These are phyloP conservation scores for Candida glucosophila DNA, from an alignment of 1,139 yeast genomes.

Conservation along the genomic window DNA sequence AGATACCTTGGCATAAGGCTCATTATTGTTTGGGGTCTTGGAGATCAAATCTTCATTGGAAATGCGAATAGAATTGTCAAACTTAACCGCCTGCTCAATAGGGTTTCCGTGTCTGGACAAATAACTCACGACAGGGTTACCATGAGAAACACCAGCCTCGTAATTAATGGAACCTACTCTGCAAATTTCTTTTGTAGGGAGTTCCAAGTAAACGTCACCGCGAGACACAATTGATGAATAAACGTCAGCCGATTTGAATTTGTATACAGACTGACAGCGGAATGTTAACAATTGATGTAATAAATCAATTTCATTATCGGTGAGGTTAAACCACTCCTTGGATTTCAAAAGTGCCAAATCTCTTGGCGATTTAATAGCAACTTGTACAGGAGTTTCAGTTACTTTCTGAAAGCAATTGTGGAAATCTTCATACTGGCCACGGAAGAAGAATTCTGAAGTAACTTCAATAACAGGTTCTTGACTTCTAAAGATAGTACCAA, in stretches of 20 bases:
- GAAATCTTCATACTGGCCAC: constrained; percentile 83
- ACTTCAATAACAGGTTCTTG: constrained; percentile 86
- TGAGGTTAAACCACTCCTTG: constrained; percentile 93
- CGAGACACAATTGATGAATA: constrained; percentile 74
- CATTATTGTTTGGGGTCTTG: constrained; percentile 77
- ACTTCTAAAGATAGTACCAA: constrained; percentile 78
- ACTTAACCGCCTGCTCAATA: constrained; percentile 86
- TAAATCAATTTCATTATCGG: constrained; percentile 58
- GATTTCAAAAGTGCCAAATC: constrained; percentile 91
- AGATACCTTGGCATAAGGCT: constrained; percentile 93
- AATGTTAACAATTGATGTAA: constrained; percentile 77
- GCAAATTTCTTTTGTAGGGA: constrained; percentile 86
- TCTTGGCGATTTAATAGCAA: constrained; percentile 63
- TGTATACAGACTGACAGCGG: constrained; percentile 80
- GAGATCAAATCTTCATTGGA: constrained; percentile 66
- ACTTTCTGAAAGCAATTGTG: constrained; percentile 89
- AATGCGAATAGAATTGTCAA: constrained; percentile 87
- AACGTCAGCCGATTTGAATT: constrained; percentile 68
- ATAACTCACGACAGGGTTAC: constrained; percentile 96
- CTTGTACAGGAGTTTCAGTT: constrained; percentile 80
- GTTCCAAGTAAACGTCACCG: constrained; percentile 81
- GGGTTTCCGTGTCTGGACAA: constrained; percentile 86
- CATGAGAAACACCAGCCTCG: constrained; percentile 88
- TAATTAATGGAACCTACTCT: constrained; percentile 84
- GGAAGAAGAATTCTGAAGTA: constrained; percentile 88